These are phyloP conservation scores for Wickerhamomyces bovis DNA, from an alignment of 805 yeast genomes.

Conservation along the genomic window DNA sequence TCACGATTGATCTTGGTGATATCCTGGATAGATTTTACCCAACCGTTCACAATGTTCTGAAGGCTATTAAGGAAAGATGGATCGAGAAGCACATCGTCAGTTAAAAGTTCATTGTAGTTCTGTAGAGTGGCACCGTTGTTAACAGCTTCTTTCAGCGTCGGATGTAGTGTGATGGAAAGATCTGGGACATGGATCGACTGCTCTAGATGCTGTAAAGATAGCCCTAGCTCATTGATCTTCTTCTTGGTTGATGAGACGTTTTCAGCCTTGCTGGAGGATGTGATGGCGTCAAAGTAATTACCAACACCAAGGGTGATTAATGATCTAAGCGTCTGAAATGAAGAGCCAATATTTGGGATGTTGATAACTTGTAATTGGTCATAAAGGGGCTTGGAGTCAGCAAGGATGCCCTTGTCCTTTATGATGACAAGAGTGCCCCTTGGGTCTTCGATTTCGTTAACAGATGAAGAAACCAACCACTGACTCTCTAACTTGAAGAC, in stretches of 20 bases:
- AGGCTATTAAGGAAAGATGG: constrained; percentile 55
- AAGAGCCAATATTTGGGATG: constrained; percentile 26
- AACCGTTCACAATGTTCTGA: constrained; percentile 63
- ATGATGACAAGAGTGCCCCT: constrained; percentile 33
- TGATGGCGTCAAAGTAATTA: constrained; percentile 59
- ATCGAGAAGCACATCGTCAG: constrained; percentile 39
- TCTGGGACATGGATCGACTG: constrained; percentile 67
- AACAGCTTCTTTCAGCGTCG: constrained; percentile 37
- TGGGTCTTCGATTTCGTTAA: constrained; percentile 7
- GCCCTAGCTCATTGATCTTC: constrained; percentile 61
- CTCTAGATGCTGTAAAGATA: constrained; percentile 61
- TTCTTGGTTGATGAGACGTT: constrained; percentile 45
- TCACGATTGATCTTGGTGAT: constrained; percentile 49
- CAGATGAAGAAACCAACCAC: constrained; percentile 12
- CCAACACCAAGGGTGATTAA: constrained; percentile 58
- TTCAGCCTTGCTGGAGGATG: constrained; percentile 24
- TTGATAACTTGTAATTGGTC: constrained; percentile 30
- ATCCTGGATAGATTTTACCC: constrained; percentile 62
- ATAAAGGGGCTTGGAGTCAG: constrained; percentile 19
- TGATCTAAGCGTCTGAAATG: constrained; percentile 48
- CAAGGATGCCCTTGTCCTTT: constrained; percentile 34
- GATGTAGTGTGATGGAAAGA: constrained; percentile 45
- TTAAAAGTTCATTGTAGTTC: constrained; percentile 24
- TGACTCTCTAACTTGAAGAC: constrained; percentile 13
- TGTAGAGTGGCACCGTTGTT: constrained; percentile 26